Conservation (phyloP, 768 basidiomycete genomes). For the Amanita thiersii region DNA sequence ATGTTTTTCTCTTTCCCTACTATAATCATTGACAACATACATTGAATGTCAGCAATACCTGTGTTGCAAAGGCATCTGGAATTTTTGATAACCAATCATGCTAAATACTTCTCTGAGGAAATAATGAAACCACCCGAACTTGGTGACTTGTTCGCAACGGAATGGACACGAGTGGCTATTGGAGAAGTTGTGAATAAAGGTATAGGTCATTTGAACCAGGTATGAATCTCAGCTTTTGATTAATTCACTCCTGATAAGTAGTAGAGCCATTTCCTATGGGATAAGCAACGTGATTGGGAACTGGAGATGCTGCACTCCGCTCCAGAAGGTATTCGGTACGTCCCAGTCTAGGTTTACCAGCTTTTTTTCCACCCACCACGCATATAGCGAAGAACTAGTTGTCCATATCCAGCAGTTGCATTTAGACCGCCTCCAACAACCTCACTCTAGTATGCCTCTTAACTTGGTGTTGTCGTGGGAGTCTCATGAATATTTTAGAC, state of each 20-base stretch:
- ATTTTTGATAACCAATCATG: slow-evolving; percentile 41
- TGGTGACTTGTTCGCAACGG: slow-evolving; percentile 49
- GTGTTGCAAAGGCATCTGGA: slow-evolving; percentile 62
- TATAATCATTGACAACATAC: slow-evolving; percentile 1
- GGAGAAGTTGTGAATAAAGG: slow-evolving; percentile 48
- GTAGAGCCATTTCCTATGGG: slow-evolving; percentile 70
- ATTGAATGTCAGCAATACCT: slow-evolving; percentile 51
- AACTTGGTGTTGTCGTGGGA: not conserved
- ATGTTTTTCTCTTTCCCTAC: slow-evolving; percentile 21
- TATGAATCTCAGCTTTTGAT: slow-evolving; percentile 16
- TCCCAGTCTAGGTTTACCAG: not conserved
- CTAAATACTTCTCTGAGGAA: slow-evolving; percentile 27
- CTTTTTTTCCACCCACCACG: slow-evolving; percentile 8
- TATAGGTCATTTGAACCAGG: slow-evolving; percentile 56
- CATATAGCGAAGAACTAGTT: slow-evolving; percentile 32
- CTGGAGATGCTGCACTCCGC: slow-evolving; percentile 49
- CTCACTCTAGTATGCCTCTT: slow-evolving; percentile 56
- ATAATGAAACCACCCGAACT: slow-evolving; percentile 39
- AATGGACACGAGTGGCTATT: slow-evolving; percentile 55
- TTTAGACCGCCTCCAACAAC: slow-evolving; percentile 63
- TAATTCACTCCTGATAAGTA: slow-evolving; percentile 8
- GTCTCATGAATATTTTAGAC: slow-evolving; percentile 31
- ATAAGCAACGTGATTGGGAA: slow-evolving; percentile 68
- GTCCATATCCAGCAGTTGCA: slow-evolving; percentile 48
- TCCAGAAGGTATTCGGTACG: slow-evolving; percentile 24